Percentiles rank a stretch among this genome's conserved stretches.
These are phyloP conservation scores for Spergularia azorica DNA, from an alignment of 179 eudicot species.

Conservation along the genomic window DNA sequence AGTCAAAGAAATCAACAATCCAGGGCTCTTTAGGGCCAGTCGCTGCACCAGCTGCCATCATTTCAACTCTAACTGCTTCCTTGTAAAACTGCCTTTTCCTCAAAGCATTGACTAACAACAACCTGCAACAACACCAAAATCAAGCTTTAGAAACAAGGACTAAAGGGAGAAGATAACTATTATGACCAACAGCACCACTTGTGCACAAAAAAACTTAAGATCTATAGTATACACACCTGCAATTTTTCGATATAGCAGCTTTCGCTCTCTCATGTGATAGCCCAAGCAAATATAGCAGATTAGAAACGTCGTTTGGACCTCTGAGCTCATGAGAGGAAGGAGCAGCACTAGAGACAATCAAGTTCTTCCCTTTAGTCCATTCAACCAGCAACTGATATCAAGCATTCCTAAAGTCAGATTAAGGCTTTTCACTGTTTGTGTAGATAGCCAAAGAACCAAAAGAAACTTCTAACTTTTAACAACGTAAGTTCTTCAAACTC, in stretches of 20 bases:
- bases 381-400: constrained; percentile 71
- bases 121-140: constrained; percentile 39
- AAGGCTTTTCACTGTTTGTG: neutral
- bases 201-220: neutral
- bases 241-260: constrained; percentile 82
- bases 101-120: constrained; percentile 61
- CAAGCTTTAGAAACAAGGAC: neutral
- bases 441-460: neutral
- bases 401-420: neutral
- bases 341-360: constrained; percentile 82
- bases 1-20: constrained; percentile 59
- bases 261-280: constrained; percentile 74
- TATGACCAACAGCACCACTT: neutral
- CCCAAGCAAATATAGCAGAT: constrained; percentile 72
- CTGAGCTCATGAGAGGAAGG: constrained; percentile 75
- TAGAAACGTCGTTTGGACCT: constrained; percentile 90
- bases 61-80: constrained; percentile 75
- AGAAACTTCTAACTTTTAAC: neutral
- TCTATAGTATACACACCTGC: constrained; percentile 56
- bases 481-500: too few relatives aligned
- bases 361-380: constrained; percentile 90
- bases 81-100: constrained; percentile 74
- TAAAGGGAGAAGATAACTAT: neutral
- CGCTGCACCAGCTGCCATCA: constrained; percentile 45
- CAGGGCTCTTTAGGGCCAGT: constrained; percentile 42